Evolutionary conservation across 306 rosid genomes (phyloP), one percentile per base, ranked within the genome.

Genomic region (Cicer bijugum): DNA sequence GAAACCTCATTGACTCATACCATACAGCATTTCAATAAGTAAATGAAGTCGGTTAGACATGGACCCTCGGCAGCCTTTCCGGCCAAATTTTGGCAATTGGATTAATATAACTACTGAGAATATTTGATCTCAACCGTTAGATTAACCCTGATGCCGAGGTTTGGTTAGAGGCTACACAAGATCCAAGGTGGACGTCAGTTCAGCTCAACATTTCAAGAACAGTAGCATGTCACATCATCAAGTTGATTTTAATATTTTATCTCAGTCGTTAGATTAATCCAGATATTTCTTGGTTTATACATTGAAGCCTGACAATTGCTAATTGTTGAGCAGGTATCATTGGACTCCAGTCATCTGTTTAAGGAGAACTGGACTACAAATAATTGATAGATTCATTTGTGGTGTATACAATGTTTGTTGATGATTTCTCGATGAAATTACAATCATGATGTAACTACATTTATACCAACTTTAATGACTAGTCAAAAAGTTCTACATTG

Each of bases 301-400:
- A 42, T 50, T 68, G 47, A 70, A 67, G 12, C 43, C 59, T 81
- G 51, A 86, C 80, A 47, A 45, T 33, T 48, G n/a, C 45, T 17
- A 7, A 56, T 48, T 71, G 71, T 72, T 71, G 44, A 78, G 67
- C 96, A 90, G 96, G 96, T 72, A 85, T 88, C 80, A 84, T 88
- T n/a, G 96, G 96, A 55, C 89, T 90, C 57, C 89, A 82, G 60
- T 90, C 96, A 70, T 86, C 93, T 50, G 85, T 90, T 45, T 90
- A 82, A 50, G 51, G 50, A 55, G 61, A 42, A 15, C 37, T 75
- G 79, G 62, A 60, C 69, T 53, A 33, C 46, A 64, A 45, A 68
- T 69, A 44, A 68, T 38, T 10, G 45, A 47, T 45, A 57, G 19
- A 9, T 79, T 60, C 65, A 19, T 10, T 20, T 63, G 60, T 70